Base-by-base conservation (phyloP, 306 rosid genomes). In the Vigna hirtella region DNA sequence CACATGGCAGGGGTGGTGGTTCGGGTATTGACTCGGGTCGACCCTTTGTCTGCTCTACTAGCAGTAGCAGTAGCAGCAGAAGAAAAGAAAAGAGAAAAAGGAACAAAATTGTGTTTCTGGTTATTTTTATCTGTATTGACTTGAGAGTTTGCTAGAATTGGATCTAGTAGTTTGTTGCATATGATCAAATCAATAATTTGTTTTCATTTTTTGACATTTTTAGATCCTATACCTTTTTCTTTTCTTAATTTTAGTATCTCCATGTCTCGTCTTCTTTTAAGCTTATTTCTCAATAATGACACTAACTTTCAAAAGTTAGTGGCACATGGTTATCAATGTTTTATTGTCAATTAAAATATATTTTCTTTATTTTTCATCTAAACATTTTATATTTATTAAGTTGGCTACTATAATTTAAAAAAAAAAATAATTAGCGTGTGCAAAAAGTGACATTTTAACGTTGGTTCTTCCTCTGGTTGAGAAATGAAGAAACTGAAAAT, bases 11-110 rank as follows among this genome's bases (percentile, higher is more conserved):
- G 84, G 88, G 87, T 87, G 89, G 92, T 87, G 98, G 98, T 94
- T 94, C 97, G 98, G 98, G 96, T 83, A 94, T 94, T 94, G 98
- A 94, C 98, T 92, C 90, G 67, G 91, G 89, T 91, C 83, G 67
- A 87, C 73, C 90, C 90, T 43, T 22, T 51, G 61, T 76, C 66
- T 83, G 77, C 81, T 70, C 68, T 10, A 34, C 57, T 79, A 34
- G 52, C 75, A 36, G 59, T 40, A 17, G 42, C n/a, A n/a, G n/a
- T 79, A 34, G 52, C 32, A 48, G 47, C 5, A 49, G 2, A 61
- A 24, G 13, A 38, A 55, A 11, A 5, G 4, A 49, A 3, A 26
- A 52, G 9, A 24, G 15, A 53, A 32, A 30, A 5, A 4, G 18
- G 11, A n/a, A 17, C 65, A n/a, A 40, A 7, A 1, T 36, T 1